Evolutionary conservation across 208 protist genomes (phyloP), one percentile per base, ranked within the genome.

Genomic region (Wallacemonas sp.): DNA sequence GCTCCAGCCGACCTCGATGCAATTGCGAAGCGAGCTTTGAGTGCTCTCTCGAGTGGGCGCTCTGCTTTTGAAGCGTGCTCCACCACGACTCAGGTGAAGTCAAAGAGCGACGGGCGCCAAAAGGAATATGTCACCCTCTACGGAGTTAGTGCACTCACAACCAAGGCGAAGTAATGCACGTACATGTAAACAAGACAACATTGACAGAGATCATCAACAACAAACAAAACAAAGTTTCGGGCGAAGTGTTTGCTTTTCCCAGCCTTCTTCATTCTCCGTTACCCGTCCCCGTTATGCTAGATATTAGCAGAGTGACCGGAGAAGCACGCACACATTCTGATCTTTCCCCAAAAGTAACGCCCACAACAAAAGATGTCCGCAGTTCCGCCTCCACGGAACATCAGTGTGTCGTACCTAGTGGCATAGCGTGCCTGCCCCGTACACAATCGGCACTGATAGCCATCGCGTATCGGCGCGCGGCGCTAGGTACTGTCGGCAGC

Each of bases 21-120:
- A 1, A n/a, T 89, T 5, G 66, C 78, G 12, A 82, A 79, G 26
- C 75, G 79, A 15, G 79, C 56, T 15, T 42, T 80, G 31, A 45
- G 62, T 24, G 68, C 74, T 12, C 24, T 86, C n/a, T 17, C 62
- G 27, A 67, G 62, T n/a, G 81, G 82, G 11, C 80, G 76, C 30
- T 64, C 65, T 6, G 21, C 89, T 1, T 44, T 76, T n/a, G 79
- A 85, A 9, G 36, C 39, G 15, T 51, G 39, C n/a, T n/a, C n/a
- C 44, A 14, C 42, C 12, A 12, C 44, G 6, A 2, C 44, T 30
- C 68, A 67, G 34, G 49, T 70, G 38, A 60, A 63, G 12, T 51
- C 59, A 0, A 86, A 86, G 51, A 6, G 15, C 17, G 67, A 71
- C n/a, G 75, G 81, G 51, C 2, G 47, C 0, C 82, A 75, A 53